Conservation (phyloP, 768 basidiomycete species). For the Boletus fagicola region DNA sequence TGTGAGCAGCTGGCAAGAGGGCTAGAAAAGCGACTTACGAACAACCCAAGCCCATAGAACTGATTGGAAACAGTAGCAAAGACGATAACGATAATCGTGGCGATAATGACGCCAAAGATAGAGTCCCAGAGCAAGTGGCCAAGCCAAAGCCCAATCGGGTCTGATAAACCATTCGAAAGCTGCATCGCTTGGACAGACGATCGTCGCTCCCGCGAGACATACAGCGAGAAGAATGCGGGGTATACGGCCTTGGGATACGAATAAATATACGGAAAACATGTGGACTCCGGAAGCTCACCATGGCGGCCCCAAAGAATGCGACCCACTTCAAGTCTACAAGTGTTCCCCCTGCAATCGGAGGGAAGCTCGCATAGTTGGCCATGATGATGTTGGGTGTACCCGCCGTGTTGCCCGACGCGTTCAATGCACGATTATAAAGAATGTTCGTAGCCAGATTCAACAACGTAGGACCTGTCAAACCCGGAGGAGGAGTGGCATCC, state of each 20-base stretch:
- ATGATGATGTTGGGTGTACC: constrained; percentile 50
- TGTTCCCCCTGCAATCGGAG: constrained; percentile 52
- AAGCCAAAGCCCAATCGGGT: constrained; percentile 72
- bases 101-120: constrained; percentile 53
- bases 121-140: constrained; percentile 78
- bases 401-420: constrained; percentile 41
- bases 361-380: constrained; percentile 58
- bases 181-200: constrained; percentile 79
- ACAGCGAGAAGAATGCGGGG: constrained; percentile 80
- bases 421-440: constrained; percentile 61
- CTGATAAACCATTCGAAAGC: constrained; percentile 68
- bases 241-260: constrained; percentile 53
- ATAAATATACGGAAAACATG: not conserved
- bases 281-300: constrained; percentile 44
- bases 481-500: constrained; percentile 62
- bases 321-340: constrained; percentile 69
- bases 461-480: constrained; percentile 55
- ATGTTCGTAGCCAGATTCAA: constrained; percentile 70
- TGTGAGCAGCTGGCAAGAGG: not conserved
- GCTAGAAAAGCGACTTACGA: constrained; percentile 41
- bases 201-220: constrained; percentile 70
- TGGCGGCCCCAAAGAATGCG: constrained; percentile 68
- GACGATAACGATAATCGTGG: constrained; percentile 63
- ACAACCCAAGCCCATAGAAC: constrained; percentile 65
- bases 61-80: constrained; percentile 57